These are phyloP conservation scores for Venturiaceae sp. DNA, from an alignment of 2,329 filamentous ascomycete species.

Conservation along the genomic window DNA sequence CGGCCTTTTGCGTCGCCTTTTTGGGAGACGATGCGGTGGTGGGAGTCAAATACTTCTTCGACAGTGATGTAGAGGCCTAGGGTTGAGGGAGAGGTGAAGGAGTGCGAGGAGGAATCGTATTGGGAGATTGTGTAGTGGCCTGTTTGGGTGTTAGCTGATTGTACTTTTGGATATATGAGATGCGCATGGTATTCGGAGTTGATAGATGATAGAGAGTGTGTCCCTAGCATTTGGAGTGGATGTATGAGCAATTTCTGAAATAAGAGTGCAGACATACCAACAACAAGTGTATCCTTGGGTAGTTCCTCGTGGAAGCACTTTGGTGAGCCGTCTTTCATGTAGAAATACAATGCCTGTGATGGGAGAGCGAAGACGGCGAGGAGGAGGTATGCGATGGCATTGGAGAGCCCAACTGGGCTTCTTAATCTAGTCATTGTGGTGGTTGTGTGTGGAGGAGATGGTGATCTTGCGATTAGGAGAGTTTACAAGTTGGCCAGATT, in stretches of 20 bases:
- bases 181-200: neutral
- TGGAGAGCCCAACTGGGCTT: neutral
- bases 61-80: slow-evolving; percentile 85
- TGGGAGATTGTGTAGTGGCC: slow-evolving; percentile 82
- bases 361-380: slow-evolving; percentile 49
- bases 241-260: neutral
- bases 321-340: slow-evolving; percentile 71
- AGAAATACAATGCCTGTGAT: slow-evolving; percentile 87
- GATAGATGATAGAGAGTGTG: neutral
- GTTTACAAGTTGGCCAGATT: neutral
- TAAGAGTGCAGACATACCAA: slow-evolving; percentile 46
- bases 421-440: slow-evolving; percentile 7
- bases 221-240: neutral
- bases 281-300: slow-evolving; percentile 92
- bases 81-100: slow-evolving; percentile 64
- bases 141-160: slow-evolving; percentile 18
- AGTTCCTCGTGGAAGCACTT: slow-evolving; percentile 99
- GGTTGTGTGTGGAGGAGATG: neutral
- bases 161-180: neutral
- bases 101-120: slow-evolving; percentile 59
- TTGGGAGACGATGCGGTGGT: slow-evolving; percentile 91
- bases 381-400: slow-evolving; percentile 25
- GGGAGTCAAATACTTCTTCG: slow-evolving; percentile 94
- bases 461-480: neutral
- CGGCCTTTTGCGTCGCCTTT: slow-evolving; percentile 65